Evolutionary conservation across 2,329 filamentous ascomycete species (phyloP).

Genomic region (Ophiostoma perfectum): DNA sequence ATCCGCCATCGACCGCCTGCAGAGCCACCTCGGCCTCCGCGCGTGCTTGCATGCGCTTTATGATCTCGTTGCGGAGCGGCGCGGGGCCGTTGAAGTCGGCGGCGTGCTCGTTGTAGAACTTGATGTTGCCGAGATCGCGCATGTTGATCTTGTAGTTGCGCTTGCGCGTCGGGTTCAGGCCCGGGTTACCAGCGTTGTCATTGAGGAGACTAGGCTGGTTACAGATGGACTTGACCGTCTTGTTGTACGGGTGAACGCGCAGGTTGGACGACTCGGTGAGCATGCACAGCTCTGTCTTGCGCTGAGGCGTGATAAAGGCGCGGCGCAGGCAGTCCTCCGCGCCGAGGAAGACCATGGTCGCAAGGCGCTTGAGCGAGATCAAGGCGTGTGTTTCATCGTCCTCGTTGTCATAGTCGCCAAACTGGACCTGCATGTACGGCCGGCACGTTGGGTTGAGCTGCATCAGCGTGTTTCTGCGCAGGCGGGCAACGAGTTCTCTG

Average conservation of each 20-base stretch:
- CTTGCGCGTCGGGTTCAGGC: neutral
- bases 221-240: neutral
- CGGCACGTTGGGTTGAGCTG: constrained; percentile 6
- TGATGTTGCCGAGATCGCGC: neutral
- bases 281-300: neutral
- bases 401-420: neutral
- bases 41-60: neutral
- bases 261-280: neutral
- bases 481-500: neutral
- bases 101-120: neutral
- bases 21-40: neutral
- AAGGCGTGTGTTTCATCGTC: neutral
- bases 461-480: neutral
- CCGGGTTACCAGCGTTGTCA: neutral
- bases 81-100: neutral
- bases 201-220: neutral
- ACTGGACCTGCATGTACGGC: neutral
- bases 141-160: neutral
- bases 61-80: neutral
- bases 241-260: neutral
- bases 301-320: neutral
- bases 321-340: neutral
- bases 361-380: neutral
- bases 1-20: no score
- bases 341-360: neutral